Percentiles rank a stretch among this genome's conserved stretches.
Evolutionary conservation across 1,284 basidiomycete species (phyloP).

Genomic region (Trichosporon asahii): DNA sequence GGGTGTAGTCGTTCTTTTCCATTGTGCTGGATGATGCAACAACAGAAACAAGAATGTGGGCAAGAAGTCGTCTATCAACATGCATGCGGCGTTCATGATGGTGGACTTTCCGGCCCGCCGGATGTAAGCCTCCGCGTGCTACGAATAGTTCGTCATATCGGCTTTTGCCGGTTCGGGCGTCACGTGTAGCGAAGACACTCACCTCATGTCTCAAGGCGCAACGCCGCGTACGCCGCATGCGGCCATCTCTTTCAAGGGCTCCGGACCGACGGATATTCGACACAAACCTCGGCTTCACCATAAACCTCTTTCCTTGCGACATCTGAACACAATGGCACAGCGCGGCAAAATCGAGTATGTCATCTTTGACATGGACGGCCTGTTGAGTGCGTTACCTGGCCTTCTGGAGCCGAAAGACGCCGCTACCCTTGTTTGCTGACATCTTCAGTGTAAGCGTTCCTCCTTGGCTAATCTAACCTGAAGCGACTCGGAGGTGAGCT

Average conservation of each 20-base stretch:
- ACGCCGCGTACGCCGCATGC: no score
- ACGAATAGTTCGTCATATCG: not conserved
- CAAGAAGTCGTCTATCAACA: not conserved
- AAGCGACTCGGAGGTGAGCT: conserved; percentile 38
- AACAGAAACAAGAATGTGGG: not conserved
- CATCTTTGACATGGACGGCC: conserved; percentile 53
- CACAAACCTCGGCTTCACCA: no score
- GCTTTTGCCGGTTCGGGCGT: not conserved
- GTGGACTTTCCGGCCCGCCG: not conserved
- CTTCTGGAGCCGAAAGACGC: conserved; percentile 2
- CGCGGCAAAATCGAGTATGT: conserved; percentile 45
- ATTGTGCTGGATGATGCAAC: not conserved
- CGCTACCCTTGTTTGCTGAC: not conserved
- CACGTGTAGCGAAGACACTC: not conserved
- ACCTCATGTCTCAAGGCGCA: not conserved
- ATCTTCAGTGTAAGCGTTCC: conserved; percentile 32
- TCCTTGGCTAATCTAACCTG: not conserved
- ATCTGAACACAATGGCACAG: not conserved
- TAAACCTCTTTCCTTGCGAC: not conserved
- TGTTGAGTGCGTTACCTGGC: conserved; percentile 33
- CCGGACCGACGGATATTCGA: no score
- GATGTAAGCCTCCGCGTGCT: not conserved
- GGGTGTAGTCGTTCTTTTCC: not conserved
- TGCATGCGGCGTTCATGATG: not conserved
- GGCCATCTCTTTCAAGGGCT: not conserved